Conservation (phyloP, 2,329 filamentous ascomycete species). For the Aschersonia sp. region DNA sequence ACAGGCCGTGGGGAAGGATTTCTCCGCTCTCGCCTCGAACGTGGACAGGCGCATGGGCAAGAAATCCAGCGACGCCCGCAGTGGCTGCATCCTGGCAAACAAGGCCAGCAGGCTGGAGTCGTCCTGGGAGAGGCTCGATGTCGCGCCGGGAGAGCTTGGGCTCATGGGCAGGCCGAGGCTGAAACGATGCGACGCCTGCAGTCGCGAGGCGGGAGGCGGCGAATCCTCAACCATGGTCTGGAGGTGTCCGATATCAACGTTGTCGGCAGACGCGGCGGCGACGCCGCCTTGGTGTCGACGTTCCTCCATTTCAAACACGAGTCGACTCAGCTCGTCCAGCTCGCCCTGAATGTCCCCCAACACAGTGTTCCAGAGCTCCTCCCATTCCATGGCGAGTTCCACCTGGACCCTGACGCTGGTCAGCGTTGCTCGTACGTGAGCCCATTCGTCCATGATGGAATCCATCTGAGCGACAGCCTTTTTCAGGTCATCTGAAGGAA, state of each 20-base stretch:
- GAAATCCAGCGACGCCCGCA: constrained; percentile 87
- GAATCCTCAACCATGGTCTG: constrained; percentile 89
- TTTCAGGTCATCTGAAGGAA: constrained; percentile 58
- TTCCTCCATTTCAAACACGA: constrained; percentile 98
- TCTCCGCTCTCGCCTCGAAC: constrained; percentile 65
- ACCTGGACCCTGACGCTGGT: constrained; percentile 78
- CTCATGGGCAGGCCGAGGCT: constrained; percentile 53
- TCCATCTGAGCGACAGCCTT: constrained; percentile 82
- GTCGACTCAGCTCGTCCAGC: constrained; percentile 58
- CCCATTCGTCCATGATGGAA: constrained; percentile 70
- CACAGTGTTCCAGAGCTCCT: constrained; percentile 89
- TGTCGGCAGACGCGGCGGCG: constrained; percentile 44
- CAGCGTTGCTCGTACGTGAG: constrained; percentile 62
- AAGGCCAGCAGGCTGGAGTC: constrained; percentile 79
- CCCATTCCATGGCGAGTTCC: constrained; percentile 97
- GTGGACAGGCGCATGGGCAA: constrained; percentile 84
- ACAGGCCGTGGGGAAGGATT: constrained; percentile 77
- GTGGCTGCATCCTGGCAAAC: constrained; percentile 88
- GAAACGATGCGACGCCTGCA: constrained; percentile 47
- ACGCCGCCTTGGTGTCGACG: constrained; percentile 69
- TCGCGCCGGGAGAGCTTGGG: constrained; percentile 41
- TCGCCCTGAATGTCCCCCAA: constrained; percentile 87
- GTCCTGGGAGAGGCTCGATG: constrained; percentile 49
- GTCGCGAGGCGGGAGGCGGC: constrained; percentile 39
- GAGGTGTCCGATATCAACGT: constrained; percentile 71